Conservation (phyloP, 169 alveolate species). For the Plasmodium vivax region DNA sequence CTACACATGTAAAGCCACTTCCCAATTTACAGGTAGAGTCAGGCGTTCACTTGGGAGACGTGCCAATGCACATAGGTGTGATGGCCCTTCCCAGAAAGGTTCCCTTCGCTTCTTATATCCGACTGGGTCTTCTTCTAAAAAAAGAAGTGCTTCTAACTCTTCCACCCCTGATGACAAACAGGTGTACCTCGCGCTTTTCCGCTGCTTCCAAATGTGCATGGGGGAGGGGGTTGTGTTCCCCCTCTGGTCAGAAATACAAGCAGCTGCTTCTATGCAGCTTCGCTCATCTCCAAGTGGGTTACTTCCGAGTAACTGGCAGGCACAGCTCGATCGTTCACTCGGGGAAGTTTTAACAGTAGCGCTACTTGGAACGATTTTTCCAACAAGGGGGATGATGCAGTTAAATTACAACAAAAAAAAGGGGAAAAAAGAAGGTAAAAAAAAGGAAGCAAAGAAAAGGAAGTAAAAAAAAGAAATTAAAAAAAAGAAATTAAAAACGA, state of each 20-base stretch:
- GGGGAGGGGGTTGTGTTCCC: not conserved
- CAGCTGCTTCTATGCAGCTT: not conserved
- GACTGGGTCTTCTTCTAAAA: too few relatives aligned
- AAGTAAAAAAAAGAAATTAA: too few relatives aligned
- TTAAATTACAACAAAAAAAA: too few relatives aligned
- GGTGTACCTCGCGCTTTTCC: not conserved
- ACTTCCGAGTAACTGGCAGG: not conserved
- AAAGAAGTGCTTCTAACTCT: not conserved
- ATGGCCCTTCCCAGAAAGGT: not conserved
- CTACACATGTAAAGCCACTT: not conserved
- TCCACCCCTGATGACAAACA: not conserved
- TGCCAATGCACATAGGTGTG: not conserved
- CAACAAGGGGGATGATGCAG: not conserved
- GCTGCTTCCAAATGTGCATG: not conserved
- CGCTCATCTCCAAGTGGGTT: not conserved
- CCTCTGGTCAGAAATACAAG: not conserved
- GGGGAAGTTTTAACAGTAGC: not conserved
- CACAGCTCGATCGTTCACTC: not conserved
- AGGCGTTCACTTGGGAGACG: not conserved
- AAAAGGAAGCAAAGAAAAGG: too few relatives aligned
- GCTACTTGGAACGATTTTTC: not conserved
- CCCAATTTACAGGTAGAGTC: not conserved
- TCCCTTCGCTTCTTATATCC: not conserved
- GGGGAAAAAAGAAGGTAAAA: too few relatives aligned
- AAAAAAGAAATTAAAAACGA: not conserved